phyloP scores from a whole-genome alignment of 192 early-diverging fungal genomes.

The Chytriomyces hyalinus region DNA sequence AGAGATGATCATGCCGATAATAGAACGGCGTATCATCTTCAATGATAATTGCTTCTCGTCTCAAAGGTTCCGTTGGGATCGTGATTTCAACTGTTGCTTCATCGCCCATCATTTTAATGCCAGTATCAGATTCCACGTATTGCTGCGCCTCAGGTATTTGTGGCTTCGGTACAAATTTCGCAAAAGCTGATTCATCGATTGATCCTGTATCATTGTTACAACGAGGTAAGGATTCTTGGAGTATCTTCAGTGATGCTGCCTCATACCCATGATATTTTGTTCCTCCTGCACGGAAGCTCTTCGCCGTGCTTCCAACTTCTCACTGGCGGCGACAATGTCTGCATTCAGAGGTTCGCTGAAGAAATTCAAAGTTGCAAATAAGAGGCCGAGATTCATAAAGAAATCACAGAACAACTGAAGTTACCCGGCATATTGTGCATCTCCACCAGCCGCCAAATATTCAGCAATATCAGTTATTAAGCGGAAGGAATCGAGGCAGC shows the following conservation, averaged over 20 bases:
- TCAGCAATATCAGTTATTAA: constrained; percentile 58
- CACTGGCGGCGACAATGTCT: neutral
- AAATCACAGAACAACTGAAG: neutral
- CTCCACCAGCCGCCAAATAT: constrained; percentile 47
- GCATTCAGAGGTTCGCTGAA: too few species aligned
- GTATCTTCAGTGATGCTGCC: neutral
- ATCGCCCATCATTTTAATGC: constrained; percentile 11
- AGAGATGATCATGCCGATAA: constrained; percentile 11
- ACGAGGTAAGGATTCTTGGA: neutral
- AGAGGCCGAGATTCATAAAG: too few species aligned
- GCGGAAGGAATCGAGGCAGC: constrained; percentile 71
- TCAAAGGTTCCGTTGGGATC: too few species aligned
- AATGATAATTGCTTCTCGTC: constrained; percentile 7
- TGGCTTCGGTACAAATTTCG: neutral
- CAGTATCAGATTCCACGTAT: constrained; percentile 5
- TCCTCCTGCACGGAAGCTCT: constrained; percentile 6
- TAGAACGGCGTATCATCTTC: constrained; percentile 16
- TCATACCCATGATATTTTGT: constrained; percentile 14
- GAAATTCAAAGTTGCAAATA: too few species aligned
- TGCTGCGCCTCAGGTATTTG: neutral
- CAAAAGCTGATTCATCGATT: constrained; percentile 32
- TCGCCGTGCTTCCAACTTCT: neutral
- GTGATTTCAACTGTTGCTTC: constrained; percentile 9
- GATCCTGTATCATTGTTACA: constrained; percentile 29
- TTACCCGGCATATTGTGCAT: constrained; percentile 14